Evolutionary conservation across 306 rosid genomes (phyloP).

Genomic region (Hippophae gyantsensis): DNA sequence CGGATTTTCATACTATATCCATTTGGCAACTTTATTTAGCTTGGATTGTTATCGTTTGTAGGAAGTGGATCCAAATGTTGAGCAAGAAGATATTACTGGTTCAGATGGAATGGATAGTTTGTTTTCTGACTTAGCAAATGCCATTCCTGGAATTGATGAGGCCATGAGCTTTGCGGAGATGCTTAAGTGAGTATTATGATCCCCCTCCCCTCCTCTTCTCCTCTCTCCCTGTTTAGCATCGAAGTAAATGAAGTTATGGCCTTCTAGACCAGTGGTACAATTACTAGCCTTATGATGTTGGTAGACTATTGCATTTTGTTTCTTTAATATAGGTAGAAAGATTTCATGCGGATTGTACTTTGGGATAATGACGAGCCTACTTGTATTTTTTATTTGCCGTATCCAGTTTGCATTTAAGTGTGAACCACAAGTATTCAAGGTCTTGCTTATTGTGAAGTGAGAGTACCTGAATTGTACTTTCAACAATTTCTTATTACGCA

Average conservation of each 20-base stretch:
- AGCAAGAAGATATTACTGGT: conserved; percentile 49
- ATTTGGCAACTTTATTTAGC: background rate
- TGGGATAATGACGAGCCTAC: too few relatives aligned
- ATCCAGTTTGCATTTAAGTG: too few relatives aligned
- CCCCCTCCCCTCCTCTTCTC: background rate
- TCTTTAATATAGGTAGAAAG: too few relatives aligned
- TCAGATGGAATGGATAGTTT: conserved; percentile 78
- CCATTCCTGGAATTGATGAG: conserved; percentile 98
- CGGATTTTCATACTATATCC: background rate
- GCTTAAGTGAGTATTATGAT: conserved; percentile 59
- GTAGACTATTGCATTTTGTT: too few relatives aligned
- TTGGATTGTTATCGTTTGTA: conserved; percentile 23
- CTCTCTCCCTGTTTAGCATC: background rate
- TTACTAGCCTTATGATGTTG: too few relatives aligned
- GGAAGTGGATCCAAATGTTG: conserved; percentile 98
- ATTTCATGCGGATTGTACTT: too few relatives aligned
- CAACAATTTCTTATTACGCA: too few relatives aligned
- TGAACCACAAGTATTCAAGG: too few relatives aligned
- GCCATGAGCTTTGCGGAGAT: conserved; percentile 99
- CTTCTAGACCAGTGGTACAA: too few relatives aligned
- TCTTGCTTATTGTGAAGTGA: too few relatives aligned
- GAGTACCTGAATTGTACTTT: too few relatives aligned
- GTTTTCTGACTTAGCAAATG: conserved; percentile 77
- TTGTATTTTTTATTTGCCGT: too few relatives aligned
- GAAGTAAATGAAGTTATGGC: background rate